Percentiles rank a stretch among this genome's conserved stretches.
Conservation (phyloP, 1,284 basidiomycete species). For the Singerocomus inundabilis region DNA sequence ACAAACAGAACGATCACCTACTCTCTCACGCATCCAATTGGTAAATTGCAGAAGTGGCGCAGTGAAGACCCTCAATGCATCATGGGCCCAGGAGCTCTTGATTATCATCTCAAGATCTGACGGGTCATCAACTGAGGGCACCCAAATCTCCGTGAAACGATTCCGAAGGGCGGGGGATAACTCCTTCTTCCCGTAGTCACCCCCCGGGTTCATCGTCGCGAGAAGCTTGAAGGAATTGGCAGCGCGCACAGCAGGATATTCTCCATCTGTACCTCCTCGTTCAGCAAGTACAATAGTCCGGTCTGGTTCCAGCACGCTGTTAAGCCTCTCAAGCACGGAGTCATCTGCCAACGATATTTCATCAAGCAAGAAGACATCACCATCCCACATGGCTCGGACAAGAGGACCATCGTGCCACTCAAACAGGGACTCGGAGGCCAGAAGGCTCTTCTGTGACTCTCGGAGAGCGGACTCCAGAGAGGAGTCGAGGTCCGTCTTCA, state of each 20-base stretch:
- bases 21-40: slow-evolving; percentile 71
- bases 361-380: slow-evolving; percentile 89
- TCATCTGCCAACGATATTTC: slow-evolving; percentile 99
- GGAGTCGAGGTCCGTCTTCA: slow-evolving; percentile 31
- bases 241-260: slow-evolving; percentile 69
- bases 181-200: slow-evolving; percentile 99
- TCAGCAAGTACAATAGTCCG: slow-evolving; percentile 93
- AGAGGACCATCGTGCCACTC: slow-evolving; percentile 98
- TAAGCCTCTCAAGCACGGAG: slow-evolving; percentile 95
- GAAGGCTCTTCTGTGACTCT: slow-evolving; percentile 43
- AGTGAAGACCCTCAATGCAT: slow-evolving; percentile 61
- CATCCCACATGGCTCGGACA: slow-evolving; percentile 86
- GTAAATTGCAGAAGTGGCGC: slow-evolving; percentile 74
- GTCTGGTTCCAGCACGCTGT: slow-evolving; percentile 92
- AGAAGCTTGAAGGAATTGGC: slow-evolving; percentile 80
- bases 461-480: slow-evolving; percentile 38
- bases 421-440: slow-evolving; percentile 73
- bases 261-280: slow-evolving; percentile 76
- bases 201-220: slow-evolving; percentile 99
- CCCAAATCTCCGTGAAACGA: slow-evolving; percentile 99
- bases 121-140: slow-evolving; percentile 81
- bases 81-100: slow-evolving; percentile 65
- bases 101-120: slow-evolving; percentile 83
- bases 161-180: slow-evolving; percentile 96
- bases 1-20: slow-evolving; percentile 68